phyloP scores from a whole-genome alignment of 345 rosid species.

The Populus ilicifolia region DNA sequence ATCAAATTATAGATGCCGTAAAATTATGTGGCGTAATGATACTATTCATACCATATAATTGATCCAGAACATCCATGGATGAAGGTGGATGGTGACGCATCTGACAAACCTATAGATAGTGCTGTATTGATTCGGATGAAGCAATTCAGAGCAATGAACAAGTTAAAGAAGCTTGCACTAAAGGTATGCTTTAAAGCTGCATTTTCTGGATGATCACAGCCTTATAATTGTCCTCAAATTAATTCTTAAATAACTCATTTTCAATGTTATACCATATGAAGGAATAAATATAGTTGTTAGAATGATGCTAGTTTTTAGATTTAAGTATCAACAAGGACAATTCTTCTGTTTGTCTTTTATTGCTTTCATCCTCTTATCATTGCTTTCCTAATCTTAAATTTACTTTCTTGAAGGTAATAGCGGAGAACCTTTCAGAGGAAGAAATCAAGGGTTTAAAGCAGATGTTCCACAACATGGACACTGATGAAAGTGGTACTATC shows the following conservation, averaged over 20 bases:
- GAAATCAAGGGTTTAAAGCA: constrained; percentile 34
- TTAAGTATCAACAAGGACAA: not conserved
- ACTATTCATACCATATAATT: not conserved
- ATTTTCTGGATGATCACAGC: not conserved
- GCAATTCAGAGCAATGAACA: constrained; percentile 37
- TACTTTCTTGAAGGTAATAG: constrained; percentile 21
- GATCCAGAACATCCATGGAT: constrained; percentile 35
- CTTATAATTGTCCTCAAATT: not conserved
- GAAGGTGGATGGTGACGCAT: constrained; percentile 21
- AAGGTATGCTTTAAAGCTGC: constrained; percentile 9
- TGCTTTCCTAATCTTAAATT: not conserved
- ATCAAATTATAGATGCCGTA: not conserved
- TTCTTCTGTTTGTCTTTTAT: not conserved
- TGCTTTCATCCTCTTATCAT: not conserved
- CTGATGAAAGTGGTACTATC: constrained; percentile 32
- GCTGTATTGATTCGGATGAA: constrained; percentile 26
- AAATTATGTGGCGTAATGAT: not conserved
- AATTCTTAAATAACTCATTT: not conserved
- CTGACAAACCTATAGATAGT: constrained; percentile 22
- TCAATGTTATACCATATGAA: not conserved
- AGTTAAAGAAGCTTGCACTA: constrained; percentile 30
- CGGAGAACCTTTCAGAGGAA: constrained; percentile 28
- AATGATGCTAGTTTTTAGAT: not conserved
- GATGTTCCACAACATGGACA: constrained; percentile 35
- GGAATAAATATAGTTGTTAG: not conserved